phyloP scores from a whole-genome alignment of 2,329 filamentous ascomycete species.

The Trichophyton benhamiae region DNA sequence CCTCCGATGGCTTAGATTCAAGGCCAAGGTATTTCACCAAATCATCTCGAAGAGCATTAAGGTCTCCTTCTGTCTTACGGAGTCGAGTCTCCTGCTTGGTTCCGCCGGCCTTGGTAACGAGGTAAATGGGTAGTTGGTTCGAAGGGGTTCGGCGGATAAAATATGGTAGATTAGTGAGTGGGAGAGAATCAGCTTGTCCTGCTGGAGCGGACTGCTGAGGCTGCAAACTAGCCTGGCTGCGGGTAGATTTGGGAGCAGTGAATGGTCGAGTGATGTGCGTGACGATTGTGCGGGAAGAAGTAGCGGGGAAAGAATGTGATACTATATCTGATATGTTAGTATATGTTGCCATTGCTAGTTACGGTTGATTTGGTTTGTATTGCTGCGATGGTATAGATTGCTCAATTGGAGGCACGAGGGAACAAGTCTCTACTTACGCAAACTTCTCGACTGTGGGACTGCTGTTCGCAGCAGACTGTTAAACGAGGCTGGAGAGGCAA shows the following conservation, averaged over 20 bases:
- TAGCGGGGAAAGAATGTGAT: neutral
- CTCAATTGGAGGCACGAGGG: neutral
- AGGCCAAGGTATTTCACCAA: conserved; percentile 49
- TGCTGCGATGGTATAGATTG: neutral
- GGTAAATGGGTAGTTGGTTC: conserved; percentile 65
- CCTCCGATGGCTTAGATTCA: conserved; percentile 28
- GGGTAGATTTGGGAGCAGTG: conserved; percentile 11
- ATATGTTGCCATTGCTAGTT: neutral
- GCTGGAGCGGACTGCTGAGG: neutral
- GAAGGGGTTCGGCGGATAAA: conserved; percentile 58
- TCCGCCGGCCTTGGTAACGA: conserved; percentile 58
- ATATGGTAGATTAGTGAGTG: conserved; percentile 46
- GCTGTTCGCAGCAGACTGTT: neutral
- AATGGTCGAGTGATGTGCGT: conserved; percentile 12
- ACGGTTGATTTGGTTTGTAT: neutral
- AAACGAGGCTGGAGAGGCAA: neutral
- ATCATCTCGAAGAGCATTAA: conserved; percentile 50
- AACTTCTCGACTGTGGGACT: neutral
- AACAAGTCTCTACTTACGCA: neutral
- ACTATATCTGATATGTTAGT: neutral
- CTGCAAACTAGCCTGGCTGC: neutral
- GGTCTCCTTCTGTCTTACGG: conserved; percentile 67
- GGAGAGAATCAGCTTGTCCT: conserved; percentile 16
- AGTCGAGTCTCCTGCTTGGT: conserved; percentile 63
- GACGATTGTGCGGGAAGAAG: conserved; percentile 10